Conservation (phyloP, 371 early-diverging fungal genomes). For the Mucor saturninus region DNA sequence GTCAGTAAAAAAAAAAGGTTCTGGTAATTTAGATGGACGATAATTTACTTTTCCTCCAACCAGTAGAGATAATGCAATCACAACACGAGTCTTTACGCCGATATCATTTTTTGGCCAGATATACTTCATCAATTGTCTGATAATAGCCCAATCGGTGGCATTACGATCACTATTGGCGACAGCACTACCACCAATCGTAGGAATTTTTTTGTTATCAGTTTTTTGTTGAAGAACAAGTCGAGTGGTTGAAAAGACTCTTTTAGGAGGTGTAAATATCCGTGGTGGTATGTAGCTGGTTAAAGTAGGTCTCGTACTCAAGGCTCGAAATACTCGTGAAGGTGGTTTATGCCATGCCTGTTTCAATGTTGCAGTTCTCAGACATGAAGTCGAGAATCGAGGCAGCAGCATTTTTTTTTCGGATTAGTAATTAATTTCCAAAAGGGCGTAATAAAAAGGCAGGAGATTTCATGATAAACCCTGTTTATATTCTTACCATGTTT, state of each 20-base stretch:
- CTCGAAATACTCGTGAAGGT: neutral
- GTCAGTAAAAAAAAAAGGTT: constrained; percentile 7
- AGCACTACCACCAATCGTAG: neutral
- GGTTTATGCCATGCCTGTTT: constrained; percentile 11
- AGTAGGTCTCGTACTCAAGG: neutral
- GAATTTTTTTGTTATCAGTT: neutral
- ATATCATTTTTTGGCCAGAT: constrained; percentile 90
- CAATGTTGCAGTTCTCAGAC: constrained; percentile 2
- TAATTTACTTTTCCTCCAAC: constrained; percentile 70
- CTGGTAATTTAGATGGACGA: no score
- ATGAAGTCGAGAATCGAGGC: constrained; percentile 17
- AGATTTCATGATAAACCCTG: no score
- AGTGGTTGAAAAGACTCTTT: constrained; percentile 19
- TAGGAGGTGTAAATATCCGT: constrained; percentile 3
- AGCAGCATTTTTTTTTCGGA: constrained; percentile 4
- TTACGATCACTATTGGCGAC: constrained; percentile 31
- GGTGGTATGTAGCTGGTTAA: neutral
- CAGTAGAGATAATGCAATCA: constrained; percentile 79
- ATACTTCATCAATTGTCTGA: constrained; percentile 80
- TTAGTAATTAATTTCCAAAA: neutral
- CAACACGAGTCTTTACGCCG: constrained; percentile 84
- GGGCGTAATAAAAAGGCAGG: no score
- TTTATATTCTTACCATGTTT: no score
- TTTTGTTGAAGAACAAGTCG: neutral
- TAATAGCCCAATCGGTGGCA: constrained; percentile 71